Evolutionary conservation across 148 eudicot genomes (phyloP), one percentile per base, ranked within the genome.

Genomic region (Silene conica): DNA sequence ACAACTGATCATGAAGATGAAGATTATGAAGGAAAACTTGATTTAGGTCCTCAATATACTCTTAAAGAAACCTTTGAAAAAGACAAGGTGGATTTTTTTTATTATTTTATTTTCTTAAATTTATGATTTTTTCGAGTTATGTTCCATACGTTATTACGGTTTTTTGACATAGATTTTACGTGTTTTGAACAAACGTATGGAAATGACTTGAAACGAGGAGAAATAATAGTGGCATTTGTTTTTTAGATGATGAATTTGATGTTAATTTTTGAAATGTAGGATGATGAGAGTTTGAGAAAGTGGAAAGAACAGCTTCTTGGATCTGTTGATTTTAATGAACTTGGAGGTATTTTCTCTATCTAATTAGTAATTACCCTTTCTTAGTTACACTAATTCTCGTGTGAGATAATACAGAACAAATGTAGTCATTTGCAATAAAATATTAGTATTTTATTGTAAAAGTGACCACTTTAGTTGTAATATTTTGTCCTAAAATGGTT

Each of bases 241-340:
- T 28, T 20, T 45, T n/a, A n/a, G 1, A 7, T 70, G 25, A 25
- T 81, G 69, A 41, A 50, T 54, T 6, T 48, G 8, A 5, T 62
- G 52, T 18, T 14, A 23, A 70, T 48, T 80, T 80, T 72, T 74
- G 16, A 10, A 62, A 26, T 73, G 70, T 76, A 91, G 93, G 97
- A 91, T 80, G 97, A 91, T 83, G 97, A 91, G 79, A 91, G 97
- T 80, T 80, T 91, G 81, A 89, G 93, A 82, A 89, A 83, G 79
- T 91, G 97, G 97, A 91, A 91, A 63, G 97, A 91, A 67, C 91
- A 89, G 63, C 92, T 91, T 25, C 86, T 91, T 74, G 97, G 97
- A 66, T 75, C 77, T 75, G 93, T 91, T 75, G 89, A 91, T 85
- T 80, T 86, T 67, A 81, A 41, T 74, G 80, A 74, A 73, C 83